phyloP scores from a whole-genome alignment of 495 filamentous ascomycete species.

The Cryomyces minteri region DNA sequence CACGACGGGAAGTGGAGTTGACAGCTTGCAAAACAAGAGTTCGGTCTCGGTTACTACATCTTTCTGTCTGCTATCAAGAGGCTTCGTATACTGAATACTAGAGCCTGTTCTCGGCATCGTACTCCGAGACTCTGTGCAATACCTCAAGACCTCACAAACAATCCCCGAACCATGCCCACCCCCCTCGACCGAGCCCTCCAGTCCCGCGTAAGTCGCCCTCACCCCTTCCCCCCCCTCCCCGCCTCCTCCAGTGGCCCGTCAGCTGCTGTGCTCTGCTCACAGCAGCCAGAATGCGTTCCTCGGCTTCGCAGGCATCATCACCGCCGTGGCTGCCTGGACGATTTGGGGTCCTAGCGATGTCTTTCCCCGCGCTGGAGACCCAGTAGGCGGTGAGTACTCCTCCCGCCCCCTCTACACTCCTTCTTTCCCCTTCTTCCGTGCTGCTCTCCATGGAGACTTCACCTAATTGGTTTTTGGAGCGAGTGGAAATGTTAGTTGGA shows the following conservation, averaged over 20 bases:
- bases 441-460: too few species aligned
- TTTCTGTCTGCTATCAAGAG: too few species aligned
- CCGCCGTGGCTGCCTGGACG: slow-evolving; percentile 11
- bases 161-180: slow-evolving; percentile 8
- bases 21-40: too few species aligned
- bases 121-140: too few species aligned
- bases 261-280: not conserved
- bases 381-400: slow-evolving; percentile 3
- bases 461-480: too few species aligned
- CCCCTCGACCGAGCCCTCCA: slow-evolving; percentile 11
- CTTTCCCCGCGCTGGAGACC: slow-evolving; percentile 9
- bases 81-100: too few species aligned
- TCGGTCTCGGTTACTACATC: too few species aligned
- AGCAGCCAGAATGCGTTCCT: slow-evolving; percentile 10
- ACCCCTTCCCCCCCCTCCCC: not conserved
- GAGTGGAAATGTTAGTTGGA: too few species aligned
- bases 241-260: not conserved
- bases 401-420: too few species aligned
- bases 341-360: slow-evolving; percentile 11
- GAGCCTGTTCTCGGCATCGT: too few species aligned
- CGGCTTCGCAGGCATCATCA: slow-evolving; percentile 12
- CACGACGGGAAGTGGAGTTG: too few species aligned
- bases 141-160: not conserved
- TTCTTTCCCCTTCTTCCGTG: too few species aligned
- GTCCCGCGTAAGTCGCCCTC: slow-evolving; percentile 1